A percentile compares a stretch with the other conserved stretches of the same genome.
These are phyloP conservation scores for Aspergillus oerlinghausenensis DNA, from an alignment of 2,329 filamentous ascomycete species.

Conservation along the genomic window DNA sequence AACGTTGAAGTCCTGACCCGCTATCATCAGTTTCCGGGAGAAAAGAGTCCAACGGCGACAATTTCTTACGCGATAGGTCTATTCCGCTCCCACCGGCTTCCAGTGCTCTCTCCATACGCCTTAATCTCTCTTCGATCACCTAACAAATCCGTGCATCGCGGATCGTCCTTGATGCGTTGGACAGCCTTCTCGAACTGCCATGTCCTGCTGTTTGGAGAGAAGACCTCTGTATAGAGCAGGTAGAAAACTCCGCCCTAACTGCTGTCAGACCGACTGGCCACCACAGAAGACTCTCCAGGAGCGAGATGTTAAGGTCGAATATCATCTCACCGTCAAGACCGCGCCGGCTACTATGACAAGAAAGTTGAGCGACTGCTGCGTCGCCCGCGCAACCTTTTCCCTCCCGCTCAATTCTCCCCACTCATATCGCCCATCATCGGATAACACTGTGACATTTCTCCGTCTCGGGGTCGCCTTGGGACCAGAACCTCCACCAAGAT, in stretches of 20 bases:
- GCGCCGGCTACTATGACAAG: constrained; percentile 70
- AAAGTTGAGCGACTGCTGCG: constrained; percentile 88
- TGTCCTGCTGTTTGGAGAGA: constrained; percentile 79
- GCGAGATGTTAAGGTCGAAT: neutral
- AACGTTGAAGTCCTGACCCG: constrained; percentile 56
- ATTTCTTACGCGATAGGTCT: constrained; percentile 48
- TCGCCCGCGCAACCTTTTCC: constrained; percentile 80
- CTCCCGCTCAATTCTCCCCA: constrained; percentile 71
- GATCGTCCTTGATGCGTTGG: constrained; percentile 68
- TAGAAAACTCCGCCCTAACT: constrained; percentile 68
- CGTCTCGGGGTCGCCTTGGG: constrained; percentile 37
- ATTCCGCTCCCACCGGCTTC: constrained; percentile 72
- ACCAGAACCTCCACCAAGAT: constrained; percentile 35
- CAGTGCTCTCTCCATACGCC: constrained; percentile 75
- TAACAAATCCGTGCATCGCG: constrained; percentile 66
- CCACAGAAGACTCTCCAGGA: neutral
- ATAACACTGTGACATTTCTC: constrained; percentile 74
- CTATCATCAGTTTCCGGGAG: neutral
- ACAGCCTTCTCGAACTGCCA: constrained; percentile 85
- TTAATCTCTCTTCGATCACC: constrained; percentile 70
- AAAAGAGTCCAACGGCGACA: neutral
- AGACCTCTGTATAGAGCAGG: constrained; percentile 75
- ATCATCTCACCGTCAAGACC: constrained; percentile 62
- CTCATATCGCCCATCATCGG: constrained; percentile 75
- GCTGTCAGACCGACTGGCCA: neutral